Evolutionary conservation across 306 rosid species (phyloP), one percentile per base, ranked within the genome.

Genomic region (Notholithocarpus densiflorus): DNA sequence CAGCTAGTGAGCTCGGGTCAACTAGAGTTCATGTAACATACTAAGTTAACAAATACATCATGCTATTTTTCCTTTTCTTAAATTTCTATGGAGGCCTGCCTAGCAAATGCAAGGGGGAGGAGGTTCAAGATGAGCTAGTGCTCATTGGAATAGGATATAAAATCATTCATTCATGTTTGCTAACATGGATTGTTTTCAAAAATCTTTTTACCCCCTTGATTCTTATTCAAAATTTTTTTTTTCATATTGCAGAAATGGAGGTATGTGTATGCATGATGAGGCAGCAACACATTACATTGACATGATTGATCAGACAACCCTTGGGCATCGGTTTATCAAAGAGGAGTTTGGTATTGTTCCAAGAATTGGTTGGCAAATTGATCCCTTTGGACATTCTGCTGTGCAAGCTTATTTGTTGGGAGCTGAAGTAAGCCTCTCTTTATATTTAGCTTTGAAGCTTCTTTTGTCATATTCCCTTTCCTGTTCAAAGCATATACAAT

Each of bases 251-350:
- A 92, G 98, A 88, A 94, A 94, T 83, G 98, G 98, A 77, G 98
- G 98, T 19, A 81, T 78, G 88, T 92, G 96, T 68, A 94, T 94
- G 98, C 98, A 94, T 55, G 98, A 94, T 53, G 97, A 94, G 86
- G 98, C 98, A 23, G 68, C 97, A 26, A 10, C 96, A 2, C 98
- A 94, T 83, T 92, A 92, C 82, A 83, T 94, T 48, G 97, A 94
- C 71, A 89, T 94, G 98, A 92, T 94, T 73, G 97, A 94, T 89
- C 98, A 90, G 89, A 94, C 97, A 23, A 94, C 94, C 27, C 92
- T 92, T 40, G 98, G 98, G 20, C 98, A 94, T 80, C 83, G 71
- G 10, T 94, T 88, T 72, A 73, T 92, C 56, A 92, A 92, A 83
- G 79, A 83, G 17, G 90, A 88, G 75, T 88, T 88, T 31, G 73